Base-by-base conservation (phyloP, 108 stramenopile species). In the Conticribra guillardii region DNA sequence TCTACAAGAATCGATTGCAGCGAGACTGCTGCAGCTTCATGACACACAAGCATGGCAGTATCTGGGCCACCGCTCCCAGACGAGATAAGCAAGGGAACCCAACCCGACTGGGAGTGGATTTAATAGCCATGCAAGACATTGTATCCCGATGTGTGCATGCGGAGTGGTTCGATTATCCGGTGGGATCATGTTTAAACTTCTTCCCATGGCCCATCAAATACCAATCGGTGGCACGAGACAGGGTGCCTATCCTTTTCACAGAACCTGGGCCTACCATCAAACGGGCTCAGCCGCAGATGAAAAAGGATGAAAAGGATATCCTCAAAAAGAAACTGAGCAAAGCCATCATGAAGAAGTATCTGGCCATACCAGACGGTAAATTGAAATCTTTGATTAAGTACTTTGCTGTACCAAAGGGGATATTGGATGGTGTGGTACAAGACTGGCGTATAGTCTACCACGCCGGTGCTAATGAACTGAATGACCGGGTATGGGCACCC, bases 401-500 rank as follows among this genome's bases (percentile, higher is more conserved):
- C 45, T 85, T 85, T 57, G 62, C 57, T 0, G 81, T 82, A 0
- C 80, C 71, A 9, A 86, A 86, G 22, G 85, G 82, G 7, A n/a
- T n/a, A n/a, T n/a, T n/a, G n/a, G n/a, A n/a, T n/a, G n/a, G n/a
- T n/a, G n/a, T n/a, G n/a, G 68, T 46, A 0, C 16, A 59, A 19
- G 80, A 86, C 46, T 71, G 81, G 27, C 65, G 76, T 0, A 60
- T 82, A 18, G 85, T 86, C n/a, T 86, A 80, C 23, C 60, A 82
- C 34, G 85, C 72, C 0, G 80, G 79, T 0, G 66, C 61, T 15
- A 61, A 62, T 58, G 80, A 66, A 1, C 32, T 86, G 21, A 86
- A 86, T 50, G 69, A 58, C 0, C 32, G 56, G 0, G 34, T 86
- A 2, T 82, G 81, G 79, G 73, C 66, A 2, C 82, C 85, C 24